Percentiles rank a stretch among this genome's conserved stretches.
phyloP scores from a whole-genome alignment of 2,329 filamentous ascomycete species.

The Monascus ruber region DNA sequence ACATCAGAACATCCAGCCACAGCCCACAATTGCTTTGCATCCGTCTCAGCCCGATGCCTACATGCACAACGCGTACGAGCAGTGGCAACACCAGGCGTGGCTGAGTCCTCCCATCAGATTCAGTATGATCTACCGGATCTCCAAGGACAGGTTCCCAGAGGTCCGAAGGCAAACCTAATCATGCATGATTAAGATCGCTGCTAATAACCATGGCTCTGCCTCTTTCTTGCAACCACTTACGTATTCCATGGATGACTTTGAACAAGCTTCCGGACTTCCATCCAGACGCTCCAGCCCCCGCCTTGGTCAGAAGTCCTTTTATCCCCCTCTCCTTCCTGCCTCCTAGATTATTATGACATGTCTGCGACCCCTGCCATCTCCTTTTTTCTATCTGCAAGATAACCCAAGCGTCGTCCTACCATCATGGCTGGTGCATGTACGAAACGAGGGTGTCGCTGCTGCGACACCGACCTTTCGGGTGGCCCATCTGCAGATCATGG shows the following conservation, averaged over 20 bases:
- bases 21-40: no score
- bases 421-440: constrained; percentile 17
- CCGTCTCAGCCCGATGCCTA: no score
- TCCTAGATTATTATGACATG: no score
- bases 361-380: neutral
- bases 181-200: no score
- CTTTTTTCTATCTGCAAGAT: constrained; percentile 4
- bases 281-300: constrained; percentile 7
- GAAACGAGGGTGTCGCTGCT: constrained; percentile 13
- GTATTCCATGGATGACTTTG: neutral
- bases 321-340: no score
- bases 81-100: no score
- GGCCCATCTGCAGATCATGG: constrained; percentile 23
- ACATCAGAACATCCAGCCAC: no score
- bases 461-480: constrained; percentile 12
- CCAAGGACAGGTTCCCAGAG: no score
- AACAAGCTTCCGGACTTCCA: constrained; percentile 17
- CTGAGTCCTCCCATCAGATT: no score
- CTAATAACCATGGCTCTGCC: neutral
- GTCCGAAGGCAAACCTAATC: no score
- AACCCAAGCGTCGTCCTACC: constrained; percentile 3
- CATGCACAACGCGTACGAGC: no score
- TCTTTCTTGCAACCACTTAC: neutral
- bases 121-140: no score
- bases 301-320: neutral